Base-by-base conservation (phyloP, 2,329 filamentous ascomycete species). In the Paecilomyces sp. region DNA sequence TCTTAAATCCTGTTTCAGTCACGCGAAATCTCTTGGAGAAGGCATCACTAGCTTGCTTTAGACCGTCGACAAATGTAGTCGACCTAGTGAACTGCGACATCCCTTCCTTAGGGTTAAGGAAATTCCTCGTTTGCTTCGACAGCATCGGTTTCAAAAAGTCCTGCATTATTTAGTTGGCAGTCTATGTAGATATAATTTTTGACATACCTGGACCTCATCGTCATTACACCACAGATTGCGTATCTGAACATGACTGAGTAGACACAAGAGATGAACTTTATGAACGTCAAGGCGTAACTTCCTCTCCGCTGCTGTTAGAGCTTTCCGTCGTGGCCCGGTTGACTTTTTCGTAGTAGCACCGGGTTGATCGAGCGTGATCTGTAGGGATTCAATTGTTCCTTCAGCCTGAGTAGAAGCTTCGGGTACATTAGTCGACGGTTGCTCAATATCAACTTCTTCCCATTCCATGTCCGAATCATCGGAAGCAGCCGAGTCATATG, bases 151-250 rank as follows among this genome's bases (percentile, higher is more conserved):
- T 85, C 50, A 96, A 75, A n/a, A 66, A 70, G n/a, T 57, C 62
- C 70, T 74, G 54, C 61, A 47, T 22, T n/a, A 8, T 18, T 47
- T 18, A 47, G 15, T 18, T n/a, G 9, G 9, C 2, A 18, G n/a
- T 22, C 7, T n/a, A 47, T 15, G n/a, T 8, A 18, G 31, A 57
- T 25, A 1, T 18, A 8, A 54, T 57, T 12, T 34, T 47, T 22
- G 63, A 18, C 69, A 57, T 64, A 79, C 81, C 70, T 96, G 91
- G 8, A 90, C 84, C 59, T 82, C 76, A 13, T 77, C 67, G 69
- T 93, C 88, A 68, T 96, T 96, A 75, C 92, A 97, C 91, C 93
- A 97, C 58, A 84, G 79, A 70, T 97, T 99, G 58, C 92, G 86
- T 60, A 85, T 80, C 64, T 89, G 83, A 15, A 88, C 83, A 73